These are phyloP conservation scores for Hericium rajendrae DNA, from an alignment of 768 basidiomycete species.

Conservation along the genomic window DNA sequence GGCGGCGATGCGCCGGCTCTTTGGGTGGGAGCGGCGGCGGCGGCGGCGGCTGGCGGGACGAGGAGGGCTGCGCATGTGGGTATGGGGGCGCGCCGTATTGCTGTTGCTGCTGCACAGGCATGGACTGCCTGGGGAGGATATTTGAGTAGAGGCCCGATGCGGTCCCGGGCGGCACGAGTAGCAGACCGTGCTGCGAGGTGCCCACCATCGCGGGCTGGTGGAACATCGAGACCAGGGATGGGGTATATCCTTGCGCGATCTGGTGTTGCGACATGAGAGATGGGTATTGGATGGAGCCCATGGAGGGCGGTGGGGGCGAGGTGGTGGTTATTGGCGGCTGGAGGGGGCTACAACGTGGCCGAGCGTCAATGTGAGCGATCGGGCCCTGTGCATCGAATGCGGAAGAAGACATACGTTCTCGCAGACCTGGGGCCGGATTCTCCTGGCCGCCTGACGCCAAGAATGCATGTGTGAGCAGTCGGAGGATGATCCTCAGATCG, in stretches of 20 bases:
- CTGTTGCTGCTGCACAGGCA: conserved; percentile 2
- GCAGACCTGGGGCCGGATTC: conserved; percentile 16
- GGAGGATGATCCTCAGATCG: conserved; percentile 2
- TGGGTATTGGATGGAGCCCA: conserved; percentile 47
- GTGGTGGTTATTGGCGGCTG: conserved; percentile 57
- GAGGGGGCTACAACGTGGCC: conserved; percentile 4
- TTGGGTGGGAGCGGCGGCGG: conserved; percentile 23
- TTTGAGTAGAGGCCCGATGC: conserved; percentile 13
- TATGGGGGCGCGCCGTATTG: neutral
- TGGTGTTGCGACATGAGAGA: conserved; percentile 76
- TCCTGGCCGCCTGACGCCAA: conserved; percentile 26
- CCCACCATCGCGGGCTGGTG: conserved; percentile 16
- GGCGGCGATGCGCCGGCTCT: conserved; percentile 17
- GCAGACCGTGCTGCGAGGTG: conserved; percentile 12
- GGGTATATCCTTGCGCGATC: conserved; percentile 66
- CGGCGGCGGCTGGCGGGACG: conserved; percentile 11
- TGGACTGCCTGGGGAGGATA: conserved; percentile 9
- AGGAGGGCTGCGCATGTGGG: neutral
- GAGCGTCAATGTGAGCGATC: neutral
- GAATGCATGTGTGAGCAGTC: conserved; percentile 23
- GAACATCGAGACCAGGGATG: conserved; percentile 74
- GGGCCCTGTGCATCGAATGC: neutral
- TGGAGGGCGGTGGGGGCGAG: conserved; percentile 49
- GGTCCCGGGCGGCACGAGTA: conserved; percentile 13
- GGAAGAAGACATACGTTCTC: conserved; percentile 12